These are phyloP conservation scores for Parsonsia alboflavescens DNA, from an alignment of 257 asterid species.

Conservation along the genomic window DNA sequence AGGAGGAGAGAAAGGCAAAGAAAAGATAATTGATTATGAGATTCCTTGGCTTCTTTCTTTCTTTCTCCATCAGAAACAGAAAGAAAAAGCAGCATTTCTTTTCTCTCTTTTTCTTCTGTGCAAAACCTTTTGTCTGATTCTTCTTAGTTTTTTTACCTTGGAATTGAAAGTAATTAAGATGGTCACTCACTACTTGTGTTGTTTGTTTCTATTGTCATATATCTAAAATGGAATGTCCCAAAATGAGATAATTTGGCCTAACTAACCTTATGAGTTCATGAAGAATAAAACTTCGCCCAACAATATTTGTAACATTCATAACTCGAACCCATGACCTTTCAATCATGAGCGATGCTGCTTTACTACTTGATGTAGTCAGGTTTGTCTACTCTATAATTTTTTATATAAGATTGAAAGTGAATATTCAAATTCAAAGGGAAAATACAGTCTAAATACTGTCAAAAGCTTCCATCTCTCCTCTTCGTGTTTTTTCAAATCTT, in stretches of 20 bases:
- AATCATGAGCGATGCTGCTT: no score
- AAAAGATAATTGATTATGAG: slow-evolving; percentile 21
- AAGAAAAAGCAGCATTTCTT: slow-evolving; percentile 3
- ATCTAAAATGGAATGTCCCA: no score
- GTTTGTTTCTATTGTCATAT: slow-evolving; percentile 1
- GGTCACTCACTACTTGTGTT: background rate
- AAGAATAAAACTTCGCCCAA: no score
- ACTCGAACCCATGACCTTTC: no score
- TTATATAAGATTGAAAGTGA: no score
- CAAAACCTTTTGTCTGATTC: slow-evolving; percentile 25
- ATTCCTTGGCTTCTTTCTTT: slow-evolving; percentile 19
- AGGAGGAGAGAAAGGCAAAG: slow-evolving; percentile 3
- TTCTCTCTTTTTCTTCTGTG: slow-evolving; percentile 1
- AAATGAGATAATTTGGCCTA: no score
- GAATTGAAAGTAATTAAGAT: background rate
- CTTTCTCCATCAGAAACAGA: background rate
- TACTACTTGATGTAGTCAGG: no score
- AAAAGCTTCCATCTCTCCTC: background rate
- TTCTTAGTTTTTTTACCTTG: background rate
- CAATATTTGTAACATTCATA: no score
- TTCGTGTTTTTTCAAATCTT: background rate
- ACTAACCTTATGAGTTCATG: no score
- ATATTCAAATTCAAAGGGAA: no score
- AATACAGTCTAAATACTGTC: no score
- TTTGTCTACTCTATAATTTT: no score